Conservation (phyloP, 192 early-diverging fungal species). For the Gaertneriomyces semiglobifer region DNA sequence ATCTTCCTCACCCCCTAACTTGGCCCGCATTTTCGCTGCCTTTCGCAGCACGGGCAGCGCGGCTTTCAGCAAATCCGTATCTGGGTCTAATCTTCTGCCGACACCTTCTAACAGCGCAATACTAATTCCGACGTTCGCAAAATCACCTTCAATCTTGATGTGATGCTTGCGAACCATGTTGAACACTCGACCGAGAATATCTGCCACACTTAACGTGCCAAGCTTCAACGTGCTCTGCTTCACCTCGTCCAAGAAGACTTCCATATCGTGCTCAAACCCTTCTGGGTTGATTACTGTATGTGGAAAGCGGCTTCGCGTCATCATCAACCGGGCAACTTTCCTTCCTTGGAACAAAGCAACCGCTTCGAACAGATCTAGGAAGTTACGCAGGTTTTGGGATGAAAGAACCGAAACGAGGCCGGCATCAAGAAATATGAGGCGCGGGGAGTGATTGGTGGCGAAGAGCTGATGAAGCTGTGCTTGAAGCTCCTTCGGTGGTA, state of each 20-base stretch:
- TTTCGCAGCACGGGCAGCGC: constrained; percentile 25
- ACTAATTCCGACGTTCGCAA: constrained; percentile 87
- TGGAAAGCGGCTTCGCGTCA: constrained; percentile 76
- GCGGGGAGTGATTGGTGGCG: constrained; percentile 65
- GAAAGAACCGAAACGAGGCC: constrained; percentile 84
- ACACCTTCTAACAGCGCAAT: constrained; percentile 94
- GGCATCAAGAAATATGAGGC: constrained; percentile 84
- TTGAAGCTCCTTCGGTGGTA: neutral
- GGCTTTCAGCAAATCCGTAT: constrained; percentile 83
- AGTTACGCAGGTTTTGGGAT: constrained; percentile 71
- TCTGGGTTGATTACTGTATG: constrained; percentile 68
- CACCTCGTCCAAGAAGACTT: constrained; percentile 67
- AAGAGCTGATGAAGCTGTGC: neutral
- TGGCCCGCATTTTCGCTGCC: constrained; percentile 1
- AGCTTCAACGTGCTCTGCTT: constrained; percentile 63
- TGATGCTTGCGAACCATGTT: constrained; percentile 85
- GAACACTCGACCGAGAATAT: constrained; percentile 79
- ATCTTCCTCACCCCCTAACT: too few species aligned
- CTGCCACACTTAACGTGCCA: constrained; percentile 74
- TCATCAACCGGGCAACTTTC: constrained; percentile 79
- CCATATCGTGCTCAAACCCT: constrained; percentile 79
- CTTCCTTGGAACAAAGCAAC: constrained; percentile 84
- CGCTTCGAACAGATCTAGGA: constrained; percentile 87
- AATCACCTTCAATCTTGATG: constrained; percentile 91
- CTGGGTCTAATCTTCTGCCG: constrained; percentile 83